Percentiles rank a stretch among this genome's conserved stretches.
These are phyloP conservation scores for Pouteria campechiana DNA, from an alignment of 179 eudicot species.

Conservation along the genomic window DNA sequence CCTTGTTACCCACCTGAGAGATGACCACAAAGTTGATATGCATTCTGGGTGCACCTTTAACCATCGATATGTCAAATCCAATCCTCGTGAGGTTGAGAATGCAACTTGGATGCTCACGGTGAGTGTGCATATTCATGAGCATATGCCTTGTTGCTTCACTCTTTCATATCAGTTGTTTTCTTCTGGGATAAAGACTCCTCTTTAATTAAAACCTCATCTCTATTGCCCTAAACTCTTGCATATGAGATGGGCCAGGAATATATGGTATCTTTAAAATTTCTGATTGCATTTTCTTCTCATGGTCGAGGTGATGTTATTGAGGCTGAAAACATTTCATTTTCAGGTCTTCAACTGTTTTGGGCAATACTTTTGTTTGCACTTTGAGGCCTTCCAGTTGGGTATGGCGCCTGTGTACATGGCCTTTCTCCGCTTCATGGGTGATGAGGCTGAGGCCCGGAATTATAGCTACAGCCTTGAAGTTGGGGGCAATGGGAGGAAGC, in stretches of 20 bases:
- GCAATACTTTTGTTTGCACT: constrained; percentile 63
- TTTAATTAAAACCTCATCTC: background rate
- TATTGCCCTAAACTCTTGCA: background rate
- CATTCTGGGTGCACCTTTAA: constrained; percentile 72
- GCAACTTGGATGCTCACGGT: constrained; percentile 81
- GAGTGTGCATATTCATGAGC: constrained; percentile 10
- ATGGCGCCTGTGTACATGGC: constrained; percentile 76
- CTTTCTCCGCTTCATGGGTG: constrained; percentile 76
- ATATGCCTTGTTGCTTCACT: background rate
- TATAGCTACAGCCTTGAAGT: constrained; percentile 57
- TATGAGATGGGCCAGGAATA: background rate
- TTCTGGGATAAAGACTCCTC: background rate
- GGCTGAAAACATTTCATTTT: background rate
- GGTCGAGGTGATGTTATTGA: too few species aligned
- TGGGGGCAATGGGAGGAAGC: constrained; percentile 47
- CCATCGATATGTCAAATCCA: constrained; percentile 73
- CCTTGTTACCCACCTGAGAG: constrained; percentile 49
- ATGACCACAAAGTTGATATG: constrained; percentile 63
- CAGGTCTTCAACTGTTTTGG: constrained; percentile 78
- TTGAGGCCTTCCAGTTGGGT: constrained; percentile 76
- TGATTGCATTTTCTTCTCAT: background rate
- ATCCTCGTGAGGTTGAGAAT: constrained; percentile 69
- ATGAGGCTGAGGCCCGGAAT: constrained; percentile 60
- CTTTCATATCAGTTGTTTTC: background rate
- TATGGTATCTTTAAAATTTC: background rate